A percentile compares a stretch with the other conserved stretches of the same genome.
phyloP scores from a whole-genome alignment of 495 filamentous ascomycete genomes.

The Aspergillus homomorphus region DNA sequence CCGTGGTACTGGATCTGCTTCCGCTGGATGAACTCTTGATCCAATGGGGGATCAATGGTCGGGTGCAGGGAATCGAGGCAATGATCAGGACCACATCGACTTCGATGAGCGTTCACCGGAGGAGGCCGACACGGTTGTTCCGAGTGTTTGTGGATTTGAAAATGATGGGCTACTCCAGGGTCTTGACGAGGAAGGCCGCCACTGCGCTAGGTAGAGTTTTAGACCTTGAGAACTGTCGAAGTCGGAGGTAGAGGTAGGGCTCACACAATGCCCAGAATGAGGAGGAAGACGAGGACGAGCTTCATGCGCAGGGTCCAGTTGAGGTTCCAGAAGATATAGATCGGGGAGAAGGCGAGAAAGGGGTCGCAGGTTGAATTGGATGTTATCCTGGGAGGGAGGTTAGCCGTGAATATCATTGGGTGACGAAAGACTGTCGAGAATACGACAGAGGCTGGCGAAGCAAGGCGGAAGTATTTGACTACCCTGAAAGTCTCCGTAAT shows the following conservation, averaged over 20 bases:
- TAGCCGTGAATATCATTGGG: no score
- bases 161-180: conserved; percentile 10
- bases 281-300: conserved; percentile 5
- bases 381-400: neutral
- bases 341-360: conserved; percentile 6
- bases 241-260: conserved; percentile 10
- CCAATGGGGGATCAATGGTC: conserved; percentile 17
- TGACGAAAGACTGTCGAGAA: no score
- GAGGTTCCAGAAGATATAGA: conserved; percentile 5
- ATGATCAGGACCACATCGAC: conserved; percentile 34
- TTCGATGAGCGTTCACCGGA: conserved; percentile 8
- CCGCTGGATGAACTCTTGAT: neutral
- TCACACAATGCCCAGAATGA: conserved; percentile 8
- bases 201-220: neutral
- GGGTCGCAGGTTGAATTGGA: conserved; percentile 11
- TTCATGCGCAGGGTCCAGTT: conserved; percentile 8
- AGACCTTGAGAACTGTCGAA: neutral
- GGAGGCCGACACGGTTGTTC: conserved; percentile 8
- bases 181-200: conserved; percentile 12
- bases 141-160: neutral
- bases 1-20: neutral
- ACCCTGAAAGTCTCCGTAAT: conserved; percentile 9
- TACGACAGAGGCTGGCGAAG: no score
- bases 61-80: conserved; percentile 29
- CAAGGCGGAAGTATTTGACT: neutral